Evolutionary conservation across 768 basidiomycete genomes (phyloP).

Genomic region (Pulveroboletus sp.): DNA sequence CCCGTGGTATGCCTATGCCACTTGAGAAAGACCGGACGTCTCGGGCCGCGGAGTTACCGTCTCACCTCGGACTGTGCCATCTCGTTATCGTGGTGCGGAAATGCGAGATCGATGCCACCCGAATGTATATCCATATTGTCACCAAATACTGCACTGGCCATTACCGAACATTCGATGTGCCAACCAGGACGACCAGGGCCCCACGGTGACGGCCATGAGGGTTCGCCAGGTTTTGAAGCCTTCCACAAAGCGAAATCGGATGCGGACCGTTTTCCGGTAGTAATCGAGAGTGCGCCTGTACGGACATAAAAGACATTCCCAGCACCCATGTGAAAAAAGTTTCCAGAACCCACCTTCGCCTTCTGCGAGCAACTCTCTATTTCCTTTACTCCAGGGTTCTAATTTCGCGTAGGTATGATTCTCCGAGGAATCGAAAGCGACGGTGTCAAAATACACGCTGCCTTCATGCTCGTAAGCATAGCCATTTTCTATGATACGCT

Average conservation of each 20-base stretch:
- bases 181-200: constrained; percentile 64
- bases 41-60: constrained; percentile 4
- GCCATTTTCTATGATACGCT: constrained; percentile 80
- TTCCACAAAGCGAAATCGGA: constrained; percentile 99
- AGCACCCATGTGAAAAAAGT: background rate
- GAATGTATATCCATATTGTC: constrained; percentile 93
- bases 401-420: constrained; percentile 89
- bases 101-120: constrained; percentile 94
- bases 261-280: constrained; percentile 65
- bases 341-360: constrained; percentile 66
- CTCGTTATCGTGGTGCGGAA: constrained; percentile 99
- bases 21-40: constrained; percentile 4
- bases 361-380: constrained; percentile 82
- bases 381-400: constrained; percentile 94
- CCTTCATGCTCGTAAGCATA: constrained; percentile 70
- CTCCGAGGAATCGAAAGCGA: constrained; percentile 69
- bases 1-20: constrained; percentile 80
- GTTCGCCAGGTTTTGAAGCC: constrained; percentile 92
- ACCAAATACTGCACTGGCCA: constrained; percentile 75
- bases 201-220: constrained; percentile 96
- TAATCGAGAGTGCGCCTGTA: constrained; percentile 52
- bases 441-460: constrained; percentile 90
- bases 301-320: background rate
- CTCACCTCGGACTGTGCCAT: constrained; percentile 92
- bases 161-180: constrained; percentile 99